phyloP scores from a whole-genome alignment of 768 basidiomycete genomes.

The Calocera viscosa region DNA sequence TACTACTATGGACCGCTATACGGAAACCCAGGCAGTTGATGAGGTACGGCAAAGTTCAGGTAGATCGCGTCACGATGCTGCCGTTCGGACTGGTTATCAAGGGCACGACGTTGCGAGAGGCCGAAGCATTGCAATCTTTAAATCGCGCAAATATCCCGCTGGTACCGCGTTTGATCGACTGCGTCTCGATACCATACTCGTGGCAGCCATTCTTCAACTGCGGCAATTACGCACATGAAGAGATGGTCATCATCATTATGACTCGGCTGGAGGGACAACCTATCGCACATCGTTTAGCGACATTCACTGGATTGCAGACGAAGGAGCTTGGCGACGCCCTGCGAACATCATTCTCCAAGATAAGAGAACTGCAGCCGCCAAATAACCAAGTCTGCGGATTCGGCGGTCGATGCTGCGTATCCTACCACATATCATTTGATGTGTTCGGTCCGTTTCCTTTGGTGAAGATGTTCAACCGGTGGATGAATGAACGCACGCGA shows the following conservation, averaged over 20 bases:
- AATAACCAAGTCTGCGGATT: not conserved
- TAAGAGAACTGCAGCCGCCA: not conserved
- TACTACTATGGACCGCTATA: too few species aligned
- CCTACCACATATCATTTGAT: too few species aligned
- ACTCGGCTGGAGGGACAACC: not conserved
- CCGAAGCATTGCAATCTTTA: not conserved
- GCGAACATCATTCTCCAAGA: not conserved
- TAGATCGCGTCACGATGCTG: not conserved
- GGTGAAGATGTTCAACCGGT: not conserved
- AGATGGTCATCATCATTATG: not conserved
- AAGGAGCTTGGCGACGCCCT: not conserved
- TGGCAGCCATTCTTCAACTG: not conserved
- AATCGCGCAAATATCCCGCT: not conserved
- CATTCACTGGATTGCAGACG: not conserved
- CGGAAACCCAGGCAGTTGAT: too few species aligned
- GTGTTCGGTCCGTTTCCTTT: too few species aligned
- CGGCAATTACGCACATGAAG: not conserved
- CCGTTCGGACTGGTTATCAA: not conserved
- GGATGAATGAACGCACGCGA: not conserved
- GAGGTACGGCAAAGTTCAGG: too few species aligned
- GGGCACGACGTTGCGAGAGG: not conserved
- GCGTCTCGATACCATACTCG: not conserved
- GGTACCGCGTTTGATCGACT: not conserved
- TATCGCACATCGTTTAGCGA: not conserved
- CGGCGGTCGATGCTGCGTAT: not conserved